Conservation (phyloP, 225 moss, liverwort and hornwort genomes). For the Polytrichum formosum region DNA sequence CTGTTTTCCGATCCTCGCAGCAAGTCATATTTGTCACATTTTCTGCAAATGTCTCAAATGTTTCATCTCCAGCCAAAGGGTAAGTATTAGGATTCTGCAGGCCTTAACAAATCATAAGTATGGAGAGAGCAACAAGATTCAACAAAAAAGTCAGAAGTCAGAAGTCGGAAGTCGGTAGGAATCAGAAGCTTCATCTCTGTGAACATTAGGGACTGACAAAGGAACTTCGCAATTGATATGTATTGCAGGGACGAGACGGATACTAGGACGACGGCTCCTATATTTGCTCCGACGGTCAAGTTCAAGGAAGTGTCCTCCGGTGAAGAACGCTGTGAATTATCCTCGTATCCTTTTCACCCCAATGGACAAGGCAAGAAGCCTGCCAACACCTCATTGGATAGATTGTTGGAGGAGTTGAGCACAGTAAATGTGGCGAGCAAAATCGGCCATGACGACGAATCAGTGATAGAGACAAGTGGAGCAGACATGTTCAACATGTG, state of each 20-base stretch:
- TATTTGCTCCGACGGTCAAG: conserved; percentile 22
- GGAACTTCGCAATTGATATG: not conserved
- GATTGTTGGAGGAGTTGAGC: conserved; percentile 25
- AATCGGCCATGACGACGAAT: conserved; percentile 12
- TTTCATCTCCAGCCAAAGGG: no score
- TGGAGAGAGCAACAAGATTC: no score
- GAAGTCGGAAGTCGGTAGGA: no score
- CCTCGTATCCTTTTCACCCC: conserved; percentile 21
- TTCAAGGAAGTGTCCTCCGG: conserved; percentile 36
- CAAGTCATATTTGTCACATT: no score
- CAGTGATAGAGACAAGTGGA: conserved; percentile 7
- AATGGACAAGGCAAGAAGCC: conserved; percentile 23
- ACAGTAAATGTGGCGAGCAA: conserved; percentile 21
- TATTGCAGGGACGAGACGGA: conserved; percentile 16
- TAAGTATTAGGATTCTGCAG: no score
- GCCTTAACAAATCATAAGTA: no score
- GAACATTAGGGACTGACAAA: not conserved
- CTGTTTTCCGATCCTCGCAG: no score
- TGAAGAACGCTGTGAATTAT: conserved; percentile 25
- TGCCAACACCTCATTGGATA: conserved; percentile 25
- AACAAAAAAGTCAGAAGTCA: no score
- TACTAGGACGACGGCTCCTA: conserved; percentile 13
- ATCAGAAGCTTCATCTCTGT: no score
- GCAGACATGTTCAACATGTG: conserved; percentile 9
- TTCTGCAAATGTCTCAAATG: no score